Evolutionary conservation across 768 basidiomycete species (phyloP).

Genomic region (Crassisporium funariophilum): DNA sequence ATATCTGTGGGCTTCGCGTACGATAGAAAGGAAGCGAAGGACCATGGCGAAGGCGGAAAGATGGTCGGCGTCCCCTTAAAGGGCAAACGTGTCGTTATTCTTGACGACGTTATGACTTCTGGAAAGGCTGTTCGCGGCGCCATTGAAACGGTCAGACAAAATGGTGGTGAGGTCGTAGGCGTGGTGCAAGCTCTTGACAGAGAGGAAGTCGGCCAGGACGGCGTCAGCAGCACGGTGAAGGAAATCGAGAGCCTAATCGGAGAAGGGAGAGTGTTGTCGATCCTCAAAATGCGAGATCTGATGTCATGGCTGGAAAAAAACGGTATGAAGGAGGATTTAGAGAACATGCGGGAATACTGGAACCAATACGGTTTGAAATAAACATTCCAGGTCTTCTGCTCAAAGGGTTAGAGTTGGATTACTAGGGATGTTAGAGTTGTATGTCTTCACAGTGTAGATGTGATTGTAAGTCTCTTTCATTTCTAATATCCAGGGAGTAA

Average conservation of each 20-base stretch:
- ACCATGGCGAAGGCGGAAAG: slow-evolving; percentile 93
- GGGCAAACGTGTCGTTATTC: slow-evolving; percentile 80
- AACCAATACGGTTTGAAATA: slow-evolving; percentile 67
- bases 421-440: too few relatives aligned
- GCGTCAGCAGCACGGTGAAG: slow-evolving; percentile 70
- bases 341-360: slow-evolving; percentile 77
- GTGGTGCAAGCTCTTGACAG: slow-evolving; percentile 87
- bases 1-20: slow-evolving; percentile 80
- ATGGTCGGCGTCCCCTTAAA: slow-evolving; percentile 86
- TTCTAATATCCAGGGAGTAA: too few relatives aligned
- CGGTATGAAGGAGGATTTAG: slow-evolving; percentile 63
- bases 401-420: too few relatives aligned
- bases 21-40: slow-evolving; percentile 94
- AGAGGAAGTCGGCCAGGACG: slow-evolving; percentile 79
- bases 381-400: too few relatives aligned
- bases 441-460: too few relatives aligned
- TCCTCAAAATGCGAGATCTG: slow-evolving; percentile 84
- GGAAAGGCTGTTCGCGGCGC: slow-evolving; percentile 88
- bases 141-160: slow-evolving; percentile 66
- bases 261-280: slow-evolving; percentile 69
- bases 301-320: slow-evolving; percentile 80
- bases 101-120: slow-evolving; percentile 97
- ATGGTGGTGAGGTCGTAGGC: slow-evolving; percentile 84
- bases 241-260: slow-evolving; percentile 81
- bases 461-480: too few relatives aligned